phyloP scores from a whole-genome alignment of 2,329 filamentous ascomycete genomes.

The Beauveria scarabaeidicola region DNA sequence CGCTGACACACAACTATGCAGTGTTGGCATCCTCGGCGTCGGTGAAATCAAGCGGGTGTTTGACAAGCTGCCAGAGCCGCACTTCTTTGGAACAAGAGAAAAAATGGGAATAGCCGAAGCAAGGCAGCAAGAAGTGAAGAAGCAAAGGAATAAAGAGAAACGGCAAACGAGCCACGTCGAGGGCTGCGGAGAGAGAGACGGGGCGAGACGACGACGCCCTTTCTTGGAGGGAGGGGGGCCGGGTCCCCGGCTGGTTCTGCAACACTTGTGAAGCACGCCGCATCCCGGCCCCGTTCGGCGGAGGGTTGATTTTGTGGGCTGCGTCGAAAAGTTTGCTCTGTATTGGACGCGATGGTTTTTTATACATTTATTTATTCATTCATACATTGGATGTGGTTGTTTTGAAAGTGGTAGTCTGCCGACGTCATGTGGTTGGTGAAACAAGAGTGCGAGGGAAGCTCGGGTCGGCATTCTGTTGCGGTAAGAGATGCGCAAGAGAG shows the following conservation, averaged over 20 bases:
- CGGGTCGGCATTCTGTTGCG: neutral
- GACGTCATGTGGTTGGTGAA: neutral
- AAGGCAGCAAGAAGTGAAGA: neutral
- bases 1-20: constrained; percentile 5
- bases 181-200: neutral
- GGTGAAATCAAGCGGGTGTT: constrained; percentile 1
- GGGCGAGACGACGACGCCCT: neutral
- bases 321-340: neutral
- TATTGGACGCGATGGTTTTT: neutral
- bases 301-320: neutral
- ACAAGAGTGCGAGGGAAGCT: neutral
- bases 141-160: neutral
- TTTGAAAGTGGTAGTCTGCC: neutral
- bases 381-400: no score
- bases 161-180: neutral
- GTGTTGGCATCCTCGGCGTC: neutral
- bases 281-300: neutral
- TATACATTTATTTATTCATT: no score
- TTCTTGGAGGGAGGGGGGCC: neutral
- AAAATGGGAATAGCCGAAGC: neutral
- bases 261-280: constrained; percentile 10
- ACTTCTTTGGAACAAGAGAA: neutral
- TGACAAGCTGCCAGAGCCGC: constrained; percentile 3
- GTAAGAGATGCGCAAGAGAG: neutral
- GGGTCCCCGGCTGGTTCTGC: neutral